Evolutionary conservation across 306 rosid species (phyloP), one percentile per base, ranked within the genome.

Genomic region (Rosa rugosa): DNA sequence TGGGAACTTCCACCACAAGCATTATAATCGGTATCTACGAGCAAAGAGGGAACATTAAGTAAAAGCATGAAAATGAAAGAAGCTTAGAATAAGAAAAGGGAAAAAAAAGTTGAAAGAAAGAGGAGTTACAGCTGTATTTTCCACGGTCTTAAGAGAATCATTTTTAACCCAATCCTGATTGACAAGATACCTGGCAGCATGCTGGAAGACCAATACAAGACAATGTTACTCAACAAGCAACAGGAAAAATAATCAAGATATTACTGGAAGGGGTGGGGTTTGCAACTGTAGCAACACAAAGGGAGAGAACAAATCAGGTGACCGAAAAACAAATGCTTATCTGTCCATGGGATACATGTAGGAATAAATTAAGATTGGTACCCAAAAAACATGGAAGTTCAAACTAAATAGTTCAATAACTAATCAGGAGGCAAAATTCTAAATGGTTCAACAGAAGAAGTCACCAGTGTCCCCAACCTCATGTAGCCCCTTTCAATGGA

Each of bases 1-100:
- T 77, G 76, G 98, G 98, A 82, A 92, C 98, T 90, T 94, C 96
- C 81, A 94, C 97, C 87, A 90, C 97, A 68, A 94, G 97, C 98
- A 90, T 94, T 83, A 94, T 94, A 72, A 94, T 89, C 72, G 98
- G 98, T 81, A 94, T 92, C 98, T 94, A 81, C 78, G 45, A 81
- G 22, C 76, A 78, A 75, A 79, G 74, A 18, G 70, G 27, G 79
- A 14, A 45, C 80, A 77, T 64, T 82, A 64, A 86, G 86, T 46
- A 72, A 75, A 79, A 40, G 66, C 23, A 59, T 62, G 12, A 31
- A 72, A 41, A 49, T 10, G 27, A 75, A 73, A 73, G 40, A 67
- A 50, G 74, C 70, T 64, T 14, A 77, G 72, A 70, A 44, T 67
- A 62, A 70, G 50, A 22, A 60, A 64, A 41, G 64, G 9, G 6